phyloP scores from a whole-genome alignment of 495 filamentous ascomycete species.

The Choiromyces venosus region DNA sequence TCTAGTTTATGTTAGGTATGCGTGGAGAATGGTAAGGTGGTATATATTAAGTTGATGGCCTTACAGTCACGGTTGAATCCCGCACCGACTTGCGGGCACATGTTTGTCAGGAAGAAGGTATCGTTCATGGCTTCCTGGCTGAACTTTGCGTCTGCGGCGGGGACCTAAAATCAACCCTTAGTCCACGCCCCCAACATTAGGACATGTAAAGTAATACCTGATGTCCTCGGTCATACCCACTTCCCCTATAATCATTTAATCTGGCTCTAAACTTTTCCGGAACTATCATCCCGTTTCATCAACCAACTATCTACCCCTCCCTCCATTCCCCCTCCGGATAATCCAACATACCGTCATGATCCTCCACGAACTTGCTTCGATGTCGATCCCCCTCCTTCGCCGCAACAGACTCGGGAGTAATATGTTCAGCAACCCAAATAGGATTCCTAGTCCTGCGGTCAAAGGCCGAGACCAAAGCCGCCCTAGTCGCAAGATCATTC shows the following conservation, averaged over 20 bases:
- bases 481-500: conserved; percentile 68
- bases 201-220: conserved; percentile 66
- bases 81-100: conserved; percentile 96
- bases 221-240: conserved; percentile 94
- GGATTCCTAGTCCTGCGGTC: conserved; percentile 91
- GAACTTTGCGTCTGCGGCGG: conserved; percentile 95
- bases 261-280: conserved; percentile 83
- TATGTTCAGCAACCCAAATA: conserved; percentile 93
- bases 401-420: conserved; percentile 79
- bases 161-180: conserved; percentile 49
- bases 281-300: conserved; percentile 46
- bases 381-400: conserved; percentile 72
- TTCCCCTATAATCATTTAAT: conserved; percentile 86
- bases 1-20: conserved; percentile 46
- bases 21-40: background rate
- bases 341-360: conserved; percentile 43
- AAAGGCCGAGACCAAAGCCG: conserved; percentile 74
- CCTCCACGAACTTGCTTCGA: conserved; percentile 77
- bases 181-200: conserved; percentile 40
- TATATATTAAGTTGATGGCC: background rate
- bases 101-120: conserved; percentile 87
- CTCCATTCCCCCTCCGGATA: background rate
- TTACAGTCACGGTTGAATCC: conserved; percentile 82
- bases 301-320: background rate
- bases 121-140: conserved; percentile 87